phyloP scores from a whole-genome alignment of 805 yeast genomes.

The Yamadazyma insecticola region DNA sequence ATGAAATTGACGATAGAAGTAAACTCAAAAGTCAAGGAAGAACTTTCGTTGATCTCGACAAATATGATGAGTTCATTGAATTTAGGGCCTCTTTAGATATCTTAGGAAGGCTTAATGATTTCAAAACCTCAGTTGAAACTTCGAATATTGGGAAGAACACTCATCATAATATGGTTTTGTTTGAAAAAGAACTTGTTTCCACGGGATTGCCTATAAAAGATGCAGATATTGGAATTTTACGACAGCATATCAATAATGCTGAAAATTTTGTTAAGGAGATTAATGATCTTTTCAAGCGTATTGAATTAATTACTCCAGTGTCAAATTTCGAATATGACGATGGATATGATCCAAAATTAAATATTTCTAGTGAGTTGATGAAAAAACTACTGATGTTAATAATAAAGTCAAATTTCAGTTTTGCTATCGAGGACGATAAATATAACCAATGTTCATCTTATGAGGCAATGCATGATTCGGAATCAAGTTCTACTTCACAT shows the following conservation, averaged over 20 bases:
- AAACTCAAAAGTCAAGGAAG: slow-evolving; percentile 18
- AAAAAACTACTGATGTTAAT: slow-evolving; percentile 3
- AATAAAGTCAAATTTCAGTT: slow-evolving; percentile 20
- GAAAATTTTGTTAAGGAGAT: slow-evolving; percentile 1
- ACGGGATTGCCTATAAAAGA: slow-evolving; percentile 7
- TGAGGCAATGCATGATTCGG: slow-evolving; percentile 6
- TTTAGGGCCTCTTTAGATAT: slow-evolving; percentile 13
- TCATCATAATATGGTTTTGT: slow-evolving; percentile 20
- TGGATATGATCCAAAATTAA: not conserved
- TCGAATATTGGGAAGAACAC: not conserved
- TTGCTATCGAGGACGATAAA: slow-evolving; percentile 22
- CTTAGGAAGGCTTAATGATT: slow-evolving; percentile 12
- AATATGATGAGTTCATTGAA: slow-evolving; percentile 23
- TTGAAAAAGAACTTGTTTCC: slow-evolving; percentile 16
- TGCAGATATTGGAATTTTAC: slow-evolving; percentile 4
- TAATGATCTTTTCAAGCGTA: not conserved
- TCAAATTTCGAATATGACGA: slow-evolving; percentile 1
- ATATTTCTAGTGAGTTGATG: slow-evolving; percentile 5
- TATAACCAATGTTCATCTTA: slow-evolving; percentile 24
- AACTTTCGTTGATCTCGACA: slow-evolving; percentile 22
- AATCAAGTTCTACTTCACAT: slow-evolving; percentile 9
- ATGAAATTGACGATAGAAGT: slow-evolving; percentile 21
- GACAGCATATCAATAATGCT: slow-evolving; percentile 2
- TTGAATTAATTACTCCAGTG: slow-evolving; percentile 3
- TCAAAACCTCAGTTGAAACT: slow-evolving; percentile 1